Evolutionary conservation across 2,329 filamentous ascomycete genomes (phyloP).

Genomic region (Neonectria ditissima): DNA sequence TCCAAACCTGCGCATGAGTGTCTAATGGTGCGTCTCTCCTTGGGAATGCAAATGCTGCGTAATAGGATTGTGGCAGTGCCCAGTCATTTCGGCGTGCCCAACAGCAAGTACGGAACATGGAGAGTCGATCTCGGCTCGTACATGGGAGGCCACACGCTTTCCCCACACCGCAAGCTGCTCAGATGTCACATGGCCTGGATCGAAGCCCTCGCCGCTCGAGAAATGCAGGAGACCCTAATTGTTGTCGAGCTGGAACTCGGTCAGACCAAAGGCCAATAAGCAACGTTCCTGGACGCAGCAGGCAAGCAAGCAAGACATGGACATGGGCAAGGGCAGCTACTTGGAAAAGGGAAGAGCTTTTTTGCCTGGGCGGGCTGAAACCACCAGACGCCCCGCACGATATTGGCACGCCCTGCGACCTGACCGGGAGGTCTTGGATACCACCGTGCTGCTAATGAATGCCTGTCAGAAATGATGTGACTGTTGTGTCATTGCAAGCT

Average conservation of each 20-base stretch:
- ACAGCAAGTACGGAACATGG: constrained; percentile 4
- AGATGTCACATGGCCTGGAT: constrained; percentile 10
- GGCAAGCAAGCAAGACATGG: constrained; percentile 29
- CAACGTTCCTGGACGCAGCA: constrained; percentile 22
- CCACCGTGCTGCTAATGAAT: constrained; percentile 32
- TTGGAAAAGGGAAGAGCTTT: constrained; percentile 30
- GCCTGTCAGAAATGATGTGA: constrained; percentile 43
- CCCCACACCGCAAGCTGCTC: constrained; percentile 17
- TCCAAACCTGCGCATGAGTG: not conserved
- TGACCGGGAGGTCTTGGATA: constrained; percentile 23
- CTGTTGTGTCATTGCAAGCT: constrained; percentile 44
- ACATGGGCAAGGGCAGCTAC: constrained; percentile 39
- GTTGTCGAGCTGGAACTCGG: constrained; percentile 4
- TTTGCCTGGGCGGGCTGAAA: constrained; percentile 33
- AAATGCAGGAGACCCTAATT: constrained; percentile 3
- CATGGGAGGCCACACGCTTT: not conserved
- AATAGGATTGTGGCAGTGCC: constrained; percentile 33
- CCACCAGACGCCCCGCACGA: constrained; percentile 35
- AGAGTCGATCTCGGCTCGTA: constrained; percentile 6
- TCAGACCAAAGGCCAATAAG: constrained; percentile 14
- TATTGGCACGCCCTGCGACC: constrained; percentile 38
- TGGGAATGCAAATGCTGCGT: constrained; percentile 30
- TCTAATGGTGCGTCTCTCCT: constrained; percentile 23
- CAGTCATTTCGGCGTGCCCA: constrained; percentile 29
- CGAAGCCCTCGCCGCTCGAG: constrained; percentile 2